phyloP scores from a whole-genome alignment of 805 yeast genomes.

The Metschnikowia borealis region DNA sequence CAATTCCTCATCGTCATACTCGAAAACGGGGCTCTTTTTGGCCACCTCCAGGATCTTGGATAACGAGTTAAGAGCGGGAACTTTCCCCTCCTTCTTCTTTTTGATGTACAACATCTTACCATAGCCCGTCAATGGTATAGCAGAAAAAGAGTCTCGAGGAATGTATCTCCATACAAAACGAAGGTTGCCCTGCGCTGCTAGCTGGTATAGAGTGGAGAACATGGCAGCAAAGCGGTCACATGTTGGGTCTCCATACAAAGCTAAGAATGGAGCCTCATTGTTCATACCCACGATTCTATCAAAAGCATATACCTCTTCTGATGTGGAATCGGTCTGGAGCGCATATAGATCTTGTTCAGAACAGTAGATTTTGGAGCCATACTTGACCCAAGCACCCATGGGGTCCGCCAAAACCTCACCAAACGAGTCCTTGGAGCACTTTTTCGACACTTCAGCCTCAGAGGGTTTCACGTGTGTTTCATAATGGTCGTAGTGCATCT shows the following conservation, averaged over 20 bases:
- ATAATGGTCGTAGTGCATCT: constrained; percentile 59
- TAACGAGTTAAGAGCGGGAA: background rate
- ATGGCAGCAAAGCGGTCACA: constrained; percentile 51
- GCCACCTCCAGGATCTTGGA: background rate
- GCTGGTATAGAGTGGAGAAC: constrained; percentile 54
- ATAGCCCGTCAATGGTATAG: constrained; percentile 48
- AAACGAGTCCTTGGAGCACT: constrained; percentile 30
- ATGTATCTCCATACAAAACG: constrained; percentile 74
- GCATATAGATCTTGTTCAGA: constrained; percentile 76
- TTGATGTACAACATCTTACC: constrained; percentile 40
- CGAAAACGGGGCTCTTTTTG: constrained; percentile 1
- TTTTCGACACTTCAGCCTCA: constrained; percentile 15
- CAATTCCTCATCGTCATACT: constrained; percentile 4
- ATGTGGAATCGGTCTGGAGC: constrained; percentile 45
- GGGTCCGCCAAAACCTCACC: constrained; percentile 24
- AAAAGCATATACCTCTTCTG: constrained; percentile 32
- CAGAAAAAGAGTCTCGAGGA: constrained; percentile 36
- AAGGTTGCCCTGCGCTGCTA: constrained; percentile 61
- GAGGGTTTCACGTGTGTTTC: constrained; percentile 27
- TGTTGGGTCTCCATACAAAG: constrained; percentile 63
- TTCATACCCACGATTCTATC: constrained; percentile 66
- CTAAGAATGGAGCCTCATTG: constrained; percentile 45
- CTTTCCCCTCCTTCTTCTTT: constrained; percentile 1
- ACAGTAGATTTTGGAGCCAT: constrained; percentile 55
- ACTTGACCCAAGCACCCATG: constrained; percentile 44